Conservation (phyloP, 306 rosid genomes). For the Hippophae gyantsensis region DNA sequence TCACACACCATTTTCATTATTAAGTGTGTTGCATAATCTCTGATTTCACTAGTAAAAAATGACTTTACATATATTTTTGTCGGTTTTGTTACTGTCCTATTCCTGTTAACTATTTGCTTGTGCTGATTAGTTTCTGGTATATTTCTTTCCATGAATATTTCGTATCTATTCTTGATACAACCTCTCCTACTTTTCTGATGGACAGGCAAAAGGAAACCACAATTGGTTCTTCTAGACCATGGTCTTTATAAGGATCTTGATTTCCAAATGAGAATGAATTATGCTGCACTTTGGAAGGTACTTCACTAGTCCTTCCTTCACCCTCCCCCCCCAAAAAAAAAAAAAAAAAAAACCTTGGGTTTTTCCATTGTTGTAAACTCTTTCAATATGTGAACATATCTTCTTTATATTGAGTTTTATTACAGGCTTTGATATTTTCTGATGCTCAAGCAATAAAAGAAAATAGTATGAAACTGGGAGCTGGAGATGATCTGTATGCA, state of each 20-base stretch:
- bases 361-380: neutral
- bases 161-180: neutral
- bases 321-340: too few relatives aligned
- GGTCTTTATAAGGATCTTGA: conserved; percentile 96
- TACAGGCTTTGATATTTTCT: conserved; percentile 69
- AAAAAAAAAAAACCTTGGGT: too few relatives aligned
- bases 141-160: neutral
- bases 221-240: conserved; percentile 81
- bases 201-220: conserved; percentile 84
- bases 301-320: neutral
- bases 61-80: too few relatives aligned
- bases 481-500: conserved; percentile 89
- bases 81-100: neutral
- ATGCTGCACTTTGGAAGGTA: conserved; percentile 95
- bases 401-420: conserved; percentile 2
- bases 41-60: too few relatives aligned
- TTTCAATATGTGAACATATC: conserved; percentile 5
- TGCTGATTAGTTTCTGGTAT: neutral
- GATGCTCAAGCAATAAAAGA: conserved; percentile 77
- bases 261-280: conserved; percentile 54
- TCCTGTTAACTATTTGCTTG: neutral
- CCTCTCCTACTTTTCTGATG: conserved; percentile 3
- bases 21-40: too few relatives aligned
- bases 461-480: conserved; percentile 84
- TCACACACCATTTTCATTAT: too few relatives aligned